A percentile compares a stretch with the other conserved stretches of the same genome.
Evolutionary conservation across 2,329 filamentous ascomycete genomes (phyloP).

Genomic region (Trichoderma sp.): DNA sequence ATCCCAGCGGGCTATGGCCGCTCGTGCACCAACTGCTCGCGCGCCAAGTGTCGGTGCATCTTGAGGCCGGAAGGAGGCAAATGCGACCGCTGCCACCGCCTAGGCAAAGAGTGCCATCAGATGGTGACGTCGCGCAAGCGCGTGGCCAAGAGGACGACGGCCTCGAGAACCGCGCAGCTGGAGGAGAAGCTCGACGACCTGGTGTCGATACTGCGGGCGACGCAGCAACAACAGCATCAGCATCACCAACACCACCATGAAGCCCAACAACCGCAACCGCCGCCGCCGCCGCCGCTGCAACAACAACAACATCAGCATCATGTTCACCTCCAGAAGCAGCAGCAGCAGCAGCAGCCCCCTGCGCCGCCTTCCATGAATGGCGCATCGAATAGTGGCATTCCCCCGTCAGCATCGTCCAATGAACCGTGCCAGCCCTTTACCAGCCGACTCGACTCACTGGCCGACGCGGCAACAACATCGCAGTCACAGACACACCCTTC

Average conservation of each 20-base stretch:
- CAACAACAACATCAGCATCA: constrained; percentile 27
- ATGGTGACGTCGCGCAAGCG: constrained; percentile 48
- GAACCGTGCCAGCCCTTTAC: constrained; percentile 30
- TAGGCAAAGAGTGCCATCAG: constrained; percentile 53
- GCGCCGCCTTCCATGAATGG: constrained; percentile 25
- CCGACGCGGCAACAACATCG: constrained; percentile 44
- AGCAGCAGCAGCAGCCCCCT: constrained; percentile 29
- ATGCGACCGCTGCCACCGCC: constrained; percentile 50
- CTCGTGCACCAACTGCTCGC: constrained; percentile 52
- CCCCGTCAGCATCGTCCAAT: constrained; percentile 12
- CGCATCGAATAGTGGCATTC: background rate
- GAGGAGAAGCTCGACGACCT: constrained; percentile 57
- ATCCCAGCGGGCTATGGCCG: constrained; percentile 48
- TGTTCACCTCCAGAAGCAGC: constrained; percentile 3
- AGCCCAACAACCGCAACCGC: constrained; percentile 7
- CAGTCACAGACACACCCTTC: constrained; percentile 26
- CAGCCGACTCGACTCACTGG: constrained; percentile 44
- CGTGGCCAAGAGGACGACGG: constrained; percentile 40
- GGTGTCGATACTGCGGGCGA: constrained; percentile 49
- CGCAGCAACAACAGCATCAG: constrained; percentile 34
- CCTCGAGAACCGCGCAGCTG: constrained; percentile 49
- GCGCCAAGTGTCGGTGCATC: constrained; percentile 55
- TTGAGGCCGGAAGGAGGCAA: constrained; percentile 40
- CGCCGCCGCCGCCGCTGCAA: background rate
- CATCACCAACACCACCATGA: constrained; percentile 19